These are phyloP conservation scores for Penstemon eatonii DNA, from an alignment of 257 asterid species.

Conservation along the genomic window DNA sequence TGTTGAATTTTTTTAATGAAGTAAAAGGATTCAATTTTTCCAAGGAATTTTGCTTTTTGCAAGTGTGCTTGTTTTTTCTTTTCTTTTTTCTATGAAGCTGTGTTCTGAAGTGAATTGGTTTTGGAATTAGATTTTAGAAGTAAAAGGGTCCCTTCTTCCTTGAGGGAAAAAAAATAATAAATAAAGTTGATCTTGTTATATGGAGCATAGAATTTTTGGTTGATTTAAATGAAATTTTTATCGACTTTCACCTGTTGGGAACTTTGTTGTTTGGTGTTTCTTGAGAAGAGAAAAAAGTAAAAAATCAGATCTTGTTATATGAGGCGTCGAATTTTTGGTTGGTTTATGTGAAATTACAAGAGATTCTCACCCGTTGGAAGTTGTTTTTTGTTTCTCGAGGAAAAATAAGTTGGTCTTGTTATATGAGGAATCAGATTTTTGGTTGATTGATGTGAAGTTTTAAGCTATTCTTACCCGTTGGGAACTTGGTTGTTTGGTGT, in stretches of 20 bases:
- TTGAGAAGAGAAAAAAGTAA: background rate
- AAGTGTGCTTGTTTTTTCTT: slow-evolving; percentile 30
- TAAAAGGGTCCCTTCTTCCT: background rate
- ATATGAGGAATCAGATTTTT: slow-evolving; percentile 17
- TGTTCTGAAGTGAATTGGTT: slow-evolving; percentile 10
- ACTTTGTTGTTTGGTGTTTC: background rate
- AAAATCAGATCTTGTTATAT: background rate
- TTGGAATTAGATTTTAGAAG: slow-evolving; percentile 20
- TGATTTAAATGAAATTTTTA: background rate
- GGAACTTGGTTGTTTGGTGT: slow-evolving; percentile 1
- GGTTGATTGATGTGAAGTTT: slow-evolving; percentile 16
- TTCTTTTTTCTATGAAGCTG: background rate
- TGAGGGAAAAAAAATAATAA: background rate
- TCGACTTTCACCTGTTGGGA: background rate
- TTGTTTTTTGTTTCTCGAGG: background rate
- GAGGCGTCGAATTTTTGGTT: slow-evolving; percentile 6
- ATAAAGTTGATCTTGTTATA: slow-evolving; percentile 11
- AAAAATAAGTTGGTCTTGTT: slow-evolving; percentile 19
- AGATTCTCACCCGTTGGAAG: background rate
- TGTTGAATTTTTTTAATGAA: background rate
- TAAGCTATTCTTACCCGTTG: slow-evolving; percentile 4
- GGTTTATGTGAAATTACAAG: slow-evolving; percentile 9
- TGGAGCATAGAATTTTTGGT: background rate
- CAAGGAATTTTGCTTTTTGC: slow-evolving; percentile 19
- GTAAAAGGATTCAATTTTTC: slow-evolving; percentile 22